Evolutionary conservation across 2,329 filamentous ascomycete species (phyloP), one percentile per base, ranked within the genome.

Genomic region (Aspergillus ochraceus): DNA sequence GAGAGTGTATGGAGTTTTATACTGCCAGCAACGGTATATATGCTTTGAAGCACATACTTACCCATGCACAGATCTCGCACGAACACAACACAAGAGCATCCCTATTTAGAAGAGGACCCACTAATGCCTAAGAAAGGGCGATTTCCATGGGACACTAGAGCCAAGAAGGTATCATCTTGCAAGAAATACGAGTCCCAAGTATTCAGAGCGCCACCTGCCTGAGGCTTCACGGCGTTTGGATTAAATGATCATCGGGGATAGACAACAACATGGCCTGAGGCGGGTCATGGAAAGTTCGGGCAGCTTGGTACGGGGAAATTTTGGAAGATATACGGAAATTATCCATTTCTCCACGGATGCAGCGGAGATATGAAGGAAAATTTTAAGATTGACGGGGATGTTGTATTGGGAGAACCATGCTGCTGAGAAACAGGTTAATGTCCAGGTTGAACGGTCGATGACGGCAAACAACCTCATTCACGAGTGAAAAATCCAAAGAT

Each of bases 171-270:
- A 32, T 26, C 19, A 47, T 36, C 42, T n/a, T 17, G 22, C n/a
- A 29, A 36, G 17, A 26, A 55, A 55, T 55, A 55, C 53, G 53
- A 55, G 53, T 55, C 53, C 22, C 14, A 46, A 29, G 8, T 47
- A 30, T 24, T 19, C 29, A 49, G 19, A n/a, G 14, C 29, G 53
- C 39, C 42, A 55, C 39, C 32, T 49, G n/a, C 24, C 22, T 42
- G n/a, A 22, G 36, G 24, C 11, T 20, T n/a, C 20, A n/a, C 14
- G 32, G 39, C n/a, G 12, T 17, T 26, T 54, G 22, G 9, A 19
- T 30, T 39, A 26, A 29, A 45, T 42, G 39, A 42, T 46, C 53
- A 47, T 26, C 30, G 53, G 42, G 19, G 9, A 29, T 55, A n/a
- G 10, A n/a, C 53, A 55, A 49, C 22, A 20, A 46, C 45, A 12